phyloP scores from a whole-genome alignment of 2,329 filamentous ascomycete species.

The Xylaria sp. region DNA sequence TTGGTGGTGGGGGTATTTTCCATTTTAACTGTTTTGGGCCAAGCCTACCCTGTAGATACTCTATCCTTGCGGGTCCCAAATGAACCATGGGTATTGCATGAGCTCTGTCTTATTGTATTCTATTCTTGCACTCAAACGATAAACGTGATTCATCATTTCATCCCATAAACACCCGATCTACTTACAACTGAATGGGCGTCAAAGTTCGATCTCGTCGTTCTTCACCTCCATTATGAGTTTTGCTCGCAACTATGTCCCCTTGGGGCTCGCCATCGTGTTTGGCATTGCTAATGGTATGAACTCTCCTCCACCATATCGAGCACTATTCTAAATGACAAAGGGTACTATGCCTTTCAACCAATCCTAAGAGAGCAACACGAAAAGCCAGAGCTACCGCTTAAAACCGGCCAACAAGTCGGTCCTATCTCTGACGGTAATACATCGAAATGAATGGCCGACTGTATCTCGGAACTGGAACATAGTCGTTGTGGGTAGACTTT shows the following conservation, averaged over 20 bases:
- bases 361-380: slow-evolving; percentile 38
- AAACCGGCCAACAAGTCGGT: slow-evolving; percentile 19
- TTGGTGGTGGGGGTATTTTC: slow-evolving; percentile 14
- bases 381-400: slow-evolving; percentile 10
- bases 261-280: slow-evolving; percentile 46
- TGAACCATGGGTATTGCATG: no score
- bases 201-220: neutral
- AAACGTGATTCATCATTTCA: neutral
- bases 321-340: slow-evolving; percentile 30
- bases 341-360: slow-evolving; percentile 43
- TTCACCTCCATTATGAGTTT: slow-evolving; percentile 39
- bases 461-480: neutral
- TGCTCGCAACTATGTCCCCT: slow-evolving; percentile 40
- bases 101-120: neutral
- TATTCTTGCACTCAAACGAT: neutral
- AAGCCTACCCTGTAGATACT: neutral
- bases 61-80: neutral
- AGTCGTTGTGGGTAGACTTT: neutral
- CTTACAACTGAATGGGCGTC: neutral
- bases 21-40: slow-evolving; percentile 2
- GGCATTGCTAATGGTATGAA: slow-evolving; percentile 50
- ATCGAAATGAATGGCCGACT: slow-evolving; percentile 21
- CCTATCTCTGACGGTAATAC: slow-evolving; percentile 5
- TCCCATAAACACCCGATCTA: neutral
- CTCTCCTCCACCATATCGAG: neutral